Conservation (phyloP, 2,329 filamentous ascomycete species). For the Ophiostoma piceae region DNA sequence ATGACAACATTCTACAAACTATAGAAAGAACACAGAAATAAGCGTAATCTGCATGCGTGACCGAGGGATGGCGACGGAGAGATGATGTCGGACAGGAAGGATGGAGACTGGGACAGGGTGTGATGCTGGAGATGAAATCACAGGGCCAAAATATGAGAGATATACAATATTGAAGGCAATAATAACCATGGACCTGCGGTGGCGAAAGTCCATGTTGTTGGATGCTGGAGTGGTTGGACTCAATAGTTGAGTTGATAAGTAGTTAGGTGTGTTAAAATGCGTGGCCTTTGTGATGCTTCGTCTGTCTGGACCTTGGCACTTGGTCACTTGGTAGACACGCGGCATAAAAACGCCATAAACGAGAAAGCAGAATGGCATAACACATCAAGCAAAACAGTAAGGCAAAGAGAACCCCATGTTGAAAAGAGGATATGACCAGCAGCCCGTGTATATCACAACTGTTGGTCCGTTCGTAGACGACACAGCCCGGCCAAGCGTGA, state of each 20-base stretch:
- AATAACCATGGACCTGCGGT: background rate
- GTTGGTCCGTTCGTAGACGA: background rate
- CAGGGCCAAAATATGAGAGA: background rate
- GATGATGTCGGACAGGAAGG: slow-evolving; percentile 2
- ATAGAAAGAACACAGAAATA: background rate
- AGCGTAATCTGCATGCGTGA: background rate
- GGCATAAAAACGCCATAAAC: background rate
- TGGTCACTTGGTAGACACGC: background rate
- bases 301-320: too few relatives aligned
- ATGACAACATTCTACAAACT: background rate
- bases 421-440: background rate
- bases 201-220: background rate
- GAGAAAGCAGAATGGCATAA: background rate
- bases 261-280: background rate
- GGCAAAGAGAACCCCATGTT: background rate
- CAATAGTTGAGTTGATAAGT: background rate
- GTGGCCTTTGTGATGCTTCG: background rate
- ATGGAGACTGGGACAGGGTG: slow-evolving; percentile 10
- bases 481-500: background rate
- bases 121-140: background rate
- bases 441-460: background rate
- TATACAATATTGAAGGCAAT: background rate
- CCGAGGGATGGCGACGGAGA: background rate
- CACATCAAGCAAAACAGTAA: background rate
- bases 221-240: background rate